Conservation (phyloP, 2,329 filamentous ascomycete genomes). For the Colletotrichum horii region DNA sequence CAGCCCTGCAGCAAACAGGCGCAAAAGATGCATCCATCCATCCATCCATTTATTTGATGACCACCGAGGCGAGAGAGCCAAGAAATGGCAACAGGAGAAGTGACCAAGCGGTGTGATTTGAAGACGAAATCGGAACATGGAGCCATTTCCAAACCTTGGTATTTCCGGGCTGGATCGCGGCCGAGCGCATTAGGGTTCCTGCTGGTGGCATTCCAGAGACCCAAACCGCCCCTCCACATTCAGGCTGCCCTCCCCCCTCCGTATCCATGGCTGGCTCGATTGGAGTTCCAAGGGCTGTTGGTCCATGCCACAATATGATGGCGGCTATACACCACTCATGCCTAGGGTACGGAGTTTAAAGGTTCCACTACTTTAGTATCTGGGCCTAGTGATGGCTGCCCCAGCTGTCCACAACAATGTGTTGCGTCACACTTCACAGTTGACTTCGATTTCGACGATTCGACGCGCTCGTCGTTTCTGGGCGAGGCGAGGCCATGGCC, state of each 20-base stretch:
- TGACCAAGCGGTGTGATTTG: constrained; percentile 5
- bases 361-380: constrained; percentile 1
- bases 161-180: neutral
- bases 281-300: neutral
- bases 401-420: neutral
- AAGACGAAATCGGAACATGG: neutral
- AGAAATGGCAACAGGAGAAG: neutral
- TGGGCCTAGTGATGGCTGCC: neutral
- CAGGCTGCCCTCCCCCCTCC: neutral
- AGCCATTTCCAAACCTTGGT: neutral
- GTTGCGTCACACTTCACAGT: constrained; percentile 7
- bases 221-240: neutral
- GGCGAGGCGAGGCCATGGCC: neutral
- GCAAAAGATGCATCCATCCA: neutral
- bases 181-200: constrained; percentile 12
- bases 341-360: neutral
- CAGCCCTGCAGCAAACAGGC: neutral
- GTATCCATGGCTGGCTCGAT: neutral
- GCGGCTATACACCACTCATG: neutral
- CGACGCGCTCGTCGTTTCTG: neutral
- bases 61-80: neutral
- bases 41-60: neutral
- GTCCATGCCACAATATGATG: constrained; percentile 11
- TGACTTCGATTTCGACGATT: neutral
- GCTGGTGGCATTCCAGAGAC: constrained; percentile 3